Conservation (phyloP, 345 rosid species). For the Arabis hirsuta region DNA sequence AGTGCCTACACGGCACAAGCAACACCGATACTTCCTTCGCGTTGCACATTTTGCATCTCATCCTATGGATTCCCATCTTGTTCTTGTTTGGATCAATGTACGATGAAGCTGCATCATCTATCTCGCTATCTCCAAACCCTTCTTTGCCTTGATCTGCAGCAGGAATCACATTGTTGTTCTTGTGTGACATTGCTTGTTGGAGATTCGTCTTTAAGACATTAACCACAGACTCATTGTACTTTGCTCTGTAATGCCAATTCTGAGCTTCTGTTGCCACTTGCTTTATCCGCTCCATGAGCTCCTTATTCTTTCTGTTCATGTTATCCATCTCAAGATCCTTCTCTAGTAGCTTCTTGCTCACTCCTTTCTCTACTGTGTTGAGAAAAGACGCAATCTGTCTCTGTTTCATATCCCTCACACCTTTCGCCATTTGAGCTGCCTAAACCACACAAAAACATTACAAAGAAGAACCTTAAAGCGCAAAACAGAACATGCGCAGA, state of each 20-base stretch:
- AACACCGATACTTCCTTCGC: slow-evolving; percentile 56
- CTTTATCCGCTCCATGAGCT: slow-evolving; percentile 63
- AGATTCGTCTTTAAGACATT: slow-evolving; percentile 63
- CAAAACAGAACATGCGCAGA: slow-evolving; percentile 1
- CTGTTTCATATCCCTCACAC: slow-evolving; percentile 58
- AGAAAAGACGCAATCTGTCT: slow-evolving; percentile 62
- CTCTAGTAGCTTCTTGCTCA: slow-evolving; percentile 60
- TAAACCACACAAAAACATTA: slow-evolving; percentile 37
- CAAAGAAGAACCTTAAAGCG: neutral
- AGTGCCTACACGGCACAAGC: slow-evolving; percentile 71
- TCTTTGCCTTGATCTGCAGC: slow-evolving; percentile 56
- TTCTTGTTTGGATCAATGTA: slow-evolving; percentile 45
- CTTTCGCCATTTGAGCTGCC: slow-evolving; percentile 67
- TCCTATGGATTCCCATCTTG: slow-evolving; percentile 37
- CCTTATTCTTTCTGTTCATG: slow-evolving; percentile 65
- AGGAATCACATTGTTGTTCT: slow-evolving; percentile 35
- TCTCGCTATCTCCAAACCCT: slow-evolving; percentile 80
- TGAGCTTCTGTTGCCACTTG: slow-evolving; percentile 61
- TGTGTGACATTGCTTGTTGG: slow-evolving; percentile 63
- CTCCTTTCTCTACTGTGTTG: slow-evolving; percentile 58
- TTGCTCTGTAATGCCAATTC: slow-evolving; percentile 72
- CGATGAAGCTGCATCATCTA: slow-evolving; percentile 66
- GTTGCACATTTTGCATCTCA: slow-evolving; percentile 60
- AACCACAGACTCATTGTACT: slow-evolving; percentile 71
- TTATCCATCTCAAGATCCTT: slow-evolving; percentile 65